These are phyloP conservation scores for Firmiana major DNA, from an alignment of 345 rosid genomes.

Conservation along the genomic window DNA sequence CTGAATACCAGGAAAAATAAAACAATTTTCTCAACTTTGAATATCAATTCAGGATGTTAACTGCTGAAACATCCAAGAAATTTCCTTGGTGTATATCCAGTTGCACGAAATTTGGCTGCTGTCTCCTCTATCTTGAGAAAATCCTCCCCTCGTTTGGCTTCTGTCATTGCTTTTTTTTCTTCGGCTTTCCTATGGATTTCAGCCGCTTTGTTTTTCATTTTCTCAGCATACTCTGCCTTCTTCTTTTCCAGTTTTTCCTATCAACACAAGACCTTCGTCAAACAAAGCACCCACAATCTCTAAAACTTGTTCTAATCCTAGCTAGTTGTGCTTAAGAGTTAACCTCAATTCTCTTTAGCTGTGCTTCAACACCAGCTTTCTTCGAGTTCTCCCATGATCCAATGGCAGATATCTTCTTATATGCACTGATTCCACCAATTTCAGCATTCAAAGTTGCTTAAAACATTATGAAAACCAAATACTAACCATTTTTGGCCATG, in stretches of 20 bases:
- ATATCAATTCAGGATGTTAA: slow-evolving; percentile 9
- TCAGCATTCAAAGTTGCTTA: not conserved
- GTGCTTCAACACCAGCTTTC: slow-evolving; percentile 49
- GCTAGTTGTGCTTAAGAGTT: not conserved
- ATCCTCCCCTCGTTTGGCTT: slow-evolving; percentile 46
- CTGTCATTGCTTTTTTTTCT: slow-evolving; percentile 53
- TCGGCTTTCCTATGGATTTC: slow-evolving; percentile 58
- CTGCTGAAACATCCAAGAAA: slow-evolving; percentile 37
- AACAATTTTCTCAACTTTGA: no score
- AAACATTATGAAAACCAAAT: not conserved
- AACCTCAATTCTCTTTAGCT: slow-evolving; percentile 62
- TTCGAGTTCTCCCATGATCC: slow-evolving; percentile 65
- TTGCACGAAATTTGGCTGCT: slow-evolving; percentile 42
- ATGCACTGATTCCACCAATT: slow-evolving; percentile 36
- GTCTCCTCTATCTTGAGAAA: slow-evolving; percentile 44
- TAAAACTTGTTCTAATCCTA: not conserved
- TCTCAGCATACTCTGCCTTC: slow-evolving; percentile 53
- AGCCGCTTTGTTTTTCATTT: slow-evolving; percentile 50
- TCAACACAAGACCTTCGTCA: not conserved
- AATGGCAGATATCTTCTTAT: slow-evolving; percentile 44
- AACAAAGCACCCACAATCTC: not conserved
- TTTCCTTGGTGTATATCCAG: slow-evolving; percentile 42
- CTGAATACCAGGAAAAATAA: not conserved
- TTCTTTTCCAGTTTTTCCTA: slow-evolving; percentile 61
- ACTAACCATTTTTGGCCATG: not conserved